phyloP scores from a whole-genome alignment of 176 grass and related monocot genomes.

The Zoysia pacifica region DNA sequence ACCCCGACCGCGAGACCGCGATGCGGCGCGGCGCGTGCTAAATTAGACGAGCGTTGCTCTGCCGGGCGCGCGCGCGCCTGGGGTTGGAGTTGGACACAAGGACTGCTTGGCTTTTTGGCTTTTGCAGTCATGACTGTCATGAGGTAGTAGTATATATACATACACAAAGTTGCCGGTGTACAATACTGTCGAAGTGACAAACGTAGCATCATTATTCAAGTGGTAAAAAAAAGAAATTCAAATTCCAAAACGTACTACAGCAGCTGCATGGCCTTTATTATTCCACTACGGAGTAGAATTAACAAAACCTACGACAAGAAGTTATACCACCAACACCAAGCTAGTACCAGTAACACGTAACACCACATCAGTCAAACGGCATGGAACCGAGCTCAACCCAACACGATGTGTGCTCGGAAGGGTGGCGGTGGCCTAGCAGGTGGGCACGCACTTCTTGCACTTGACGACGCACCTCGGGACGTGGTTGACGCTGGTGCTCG shows the following conservation, averaged over 20 bases:
- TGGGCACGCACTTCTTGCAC: conserved; percentile 90
- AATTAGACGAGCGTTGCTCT: too few relatives aligned
- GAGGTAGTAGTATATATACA: too few relatives aligned
- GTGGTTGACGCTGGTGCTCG: conserved; percentile 32
- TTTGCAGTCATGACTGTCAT: neutral
- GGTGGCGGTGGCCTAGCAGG: conserved; percentile 46
- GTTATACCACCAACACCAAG: neutral
- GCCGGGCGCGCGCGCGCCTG: too few relatives aligned
- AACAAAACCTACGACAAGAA: conserved; percentile 6
- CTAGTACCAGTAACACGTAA: neutral
- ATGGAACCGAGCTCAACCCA: neutral
- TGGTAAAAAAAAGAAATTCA: neutral
- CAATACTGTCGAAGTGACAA: neutral
- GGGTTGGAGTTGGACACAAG: too few relatives aligned
- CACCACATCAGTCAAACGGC: neutral
- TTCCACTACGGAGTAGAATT: neutral
- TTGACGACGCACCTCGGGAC: conserved; percentile 60
- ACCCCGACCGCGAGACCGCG: neutral
- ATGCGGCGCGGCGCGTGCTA: too few relatives aligned
- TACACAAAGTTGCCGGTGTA: neutral
- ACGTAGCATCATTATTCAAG: neutral
- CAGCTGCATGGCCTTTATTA: conserved; percentile 6
- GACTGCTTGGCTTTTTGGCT: neutral
- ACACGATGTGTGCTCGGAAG: neutral
- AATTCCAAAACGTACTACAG: conserved; percentile 21